Percentiles rank a stretch among this genome's conserved stretches.
Conservation (phyloP, 768 basidiomycete species). For the Erythrobasidium yunnanense region DNA sequence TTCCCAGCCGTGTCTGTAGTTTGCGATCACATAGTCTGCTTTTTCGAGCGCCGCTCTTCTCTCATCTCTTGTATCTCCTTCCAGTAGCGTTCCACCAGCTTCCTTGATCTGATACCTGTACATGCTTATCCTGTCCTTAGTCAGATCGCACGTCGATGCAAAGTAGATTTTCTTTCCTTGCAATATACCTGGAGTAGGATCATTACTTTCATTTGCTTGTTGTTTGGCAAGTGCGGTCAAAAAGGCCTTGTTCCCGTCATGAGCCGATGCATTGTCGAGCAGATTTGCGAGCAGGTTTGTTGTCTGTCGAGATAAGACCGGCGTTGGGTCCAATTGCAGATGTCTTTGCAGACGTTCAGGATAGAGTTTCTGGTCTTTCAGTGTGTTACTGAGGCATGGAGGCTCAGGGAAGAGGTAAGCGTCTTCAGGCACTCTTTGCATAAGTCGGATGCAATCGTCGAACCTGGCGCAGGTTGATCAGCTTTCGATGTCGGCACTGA, state of each 20-base stretch:
- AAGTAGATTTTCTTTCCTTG: constrained; percentile 52
- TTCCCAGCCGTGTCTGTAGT: constrained; percentile 56
- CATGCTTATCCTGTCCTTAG: constrained; percentile 47
- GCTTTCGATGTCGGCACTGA: neutral
- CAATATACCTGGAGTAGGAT: neutral
- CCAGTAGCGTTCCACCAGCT: constrained; percentile 48
- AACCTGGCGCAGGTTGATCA: constrained; percentile 40
- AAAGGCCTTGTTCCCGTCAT: neutral
- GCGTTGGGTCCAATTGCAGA: too few relatives aligned
- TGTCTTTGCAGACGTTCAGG: neutral
- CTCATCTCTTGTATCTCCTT: neutral
- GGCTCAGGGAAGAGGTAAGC: constrained; percentile 54
- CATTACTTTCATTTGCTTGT: neutral
- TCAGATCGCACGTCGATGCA: constrained; percentile 52
- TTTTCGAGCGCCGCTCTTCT: constrained; percentile 28
- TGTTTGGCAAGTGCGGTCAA: neutral
- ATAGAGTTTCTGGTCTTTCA: neutral
- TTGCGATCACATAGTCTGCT: constrained; percentile 65
- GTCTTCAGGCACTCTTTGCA: constrained; percentile 35
- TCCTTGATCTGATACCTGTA: constrained; percentile 54
- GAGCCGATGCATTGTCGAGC: too few relatives aligned
- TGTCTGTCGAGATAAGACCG: too few relatives aligned
- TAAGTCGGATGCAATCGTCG: constrained; percentile 51
- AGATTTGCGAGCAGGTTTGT: too few relatives aligned
- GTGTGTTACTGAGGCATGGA: constrained; percentile 44